Evolutionary conservation across 805 yeast species (phyloP).

Genomic region (Cyberlindnera nakhonratchasimensis): DNA sequence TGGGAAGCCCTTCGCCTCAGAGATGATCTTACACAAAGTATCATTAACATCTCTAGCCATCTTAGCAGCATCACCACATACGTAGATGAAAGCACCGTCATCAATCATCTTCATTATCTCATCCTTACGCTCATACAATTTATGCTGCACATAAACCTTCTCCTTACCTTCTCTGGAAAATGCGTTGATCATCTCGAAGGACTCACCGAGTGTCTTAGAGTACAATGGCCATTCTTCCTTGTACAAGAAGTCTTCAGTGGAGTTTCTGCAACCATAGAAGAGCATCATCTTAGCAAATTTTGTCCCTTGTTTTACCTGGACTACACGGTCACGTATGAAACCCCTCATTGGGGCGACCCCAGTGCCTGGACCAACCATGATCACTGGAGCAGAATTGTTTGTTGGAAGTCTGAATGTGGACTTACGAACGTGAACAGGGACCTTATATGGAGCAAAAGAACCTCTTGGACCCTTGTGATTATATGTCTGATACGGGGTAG

Average conservation of each 20-base stretch:
- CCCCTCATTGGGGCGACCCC: constrained; percentile 99
- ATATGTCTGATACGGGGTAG: constrained; percentile 51
- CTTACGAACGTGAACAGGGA: constrained; percentile 92
- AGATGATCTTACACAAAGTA: constrained; percentile 60
- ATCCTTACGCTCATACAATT: constrained; percentile 49
- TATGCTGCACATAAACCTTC: constrained; percentile 82
- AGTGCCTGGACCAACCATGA: constrained; percentile 97
- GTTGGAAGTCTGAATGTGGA: constrained; percentile 93
- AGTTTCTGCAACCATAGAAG: constrained; percentile 84
- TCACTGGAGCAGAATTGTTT: constrained; percentile 76
- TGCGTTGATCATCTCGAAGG: constrained; percentile 74
- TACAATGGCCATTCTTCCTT: constrained; percentile 86
- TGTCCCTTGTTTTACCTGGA: constrained; percentile 43
- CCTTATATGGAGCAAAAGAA: constrained; percentile 42
- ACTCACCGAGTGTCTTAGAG: constrained; percentile 48
- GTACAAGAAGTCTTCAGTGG: constrained; percentile 79
- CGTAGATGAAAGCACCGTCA: constrained; percentile 85
- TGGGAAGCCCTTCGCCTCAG: constrained; percentile 58
- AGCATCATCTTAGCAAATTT: constrained; percentile 68
- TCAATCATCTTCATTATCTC: constrained; percentile 43
- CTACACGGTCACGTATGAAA: constrained; percentile 82
- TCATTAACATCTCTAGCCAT: constrained; percentile 94
- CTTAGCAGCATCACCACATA: constrained; percentile 93
- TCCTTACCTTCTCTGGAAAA: constrained; percentile 73
- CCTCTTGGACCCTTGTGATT: constrained; percentile 83